phyloP scores from a whole-genome alignment of 108 stramenopile genomes.

The Stephanodiscus triporus region DNA sequence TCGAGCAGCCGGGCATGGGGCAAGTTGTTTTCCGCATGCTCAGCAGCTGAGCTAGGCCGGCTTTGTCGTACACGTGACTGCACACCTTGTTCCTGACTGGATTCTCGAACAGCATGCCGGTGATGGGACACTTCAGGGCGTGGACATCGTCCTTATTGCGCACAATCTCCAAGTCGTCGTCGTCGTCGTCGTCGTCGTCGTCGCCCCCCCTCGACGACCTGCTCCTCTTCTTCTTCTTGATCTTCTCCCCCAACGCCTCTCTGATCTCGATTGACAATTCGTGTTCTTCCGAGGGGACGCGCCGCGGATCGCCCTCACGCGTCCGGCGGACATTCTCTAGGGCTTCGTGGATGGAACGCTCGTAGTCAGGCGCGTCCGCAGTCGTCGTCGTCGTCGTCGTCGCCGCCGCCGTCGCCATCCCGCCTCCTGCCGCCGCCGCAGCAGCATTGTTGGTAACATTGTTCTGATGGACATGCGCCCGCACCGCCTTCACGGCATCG shows the following conservation, averaged over 20 bases:
- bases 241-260: slow-evolving; percentile 39
- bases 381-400: slow-evolving; percentile 3
- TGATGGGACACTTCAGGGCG: slow-evolving; percentile 67
- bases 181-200: slow-evolving; percentile 35
- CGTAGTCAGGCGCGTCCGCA: slow-evolving; percentile 43
- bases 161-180: slow-evolving; percentile 46
- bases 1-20: slow-evolving; percentile 71
- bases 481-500: slow-evolving; percentile 43
- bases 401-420: neutral
- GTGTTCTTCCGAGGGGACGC: slow-evolving; percentile 29
- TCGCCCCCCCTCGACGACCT: slow-evolving; percentile 19
- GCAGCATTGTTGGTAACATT: slow-evolving; percentile 16
- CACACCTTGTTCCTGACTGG: slow-evolving; percentile 72
- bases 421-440: neutral
- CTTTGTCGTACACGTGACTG: slow-evolving; percentile 59
- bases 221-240: slow-evolving; percentile 35
- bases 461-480: slow-evolving; percentile 23
- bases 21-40: slow-evolving; percentile 44
- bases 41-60: slow-evolving; percentile 55
- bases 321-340: slow-evolving; percentile 30
- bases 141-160: slow-evolving; percentile 33
- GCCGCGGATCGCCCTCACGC: slow-evolving; percentile 9
- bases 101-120: slow-evolving; percentile 59
- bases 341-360: slow-evolving; percentile 40
- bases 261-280: slow-evolving; percentile 17